phyloP scores from a whole-genome alignment of 2,329 filamentous ascomycete species.

The Aspergillus tubingensis region DNA sequence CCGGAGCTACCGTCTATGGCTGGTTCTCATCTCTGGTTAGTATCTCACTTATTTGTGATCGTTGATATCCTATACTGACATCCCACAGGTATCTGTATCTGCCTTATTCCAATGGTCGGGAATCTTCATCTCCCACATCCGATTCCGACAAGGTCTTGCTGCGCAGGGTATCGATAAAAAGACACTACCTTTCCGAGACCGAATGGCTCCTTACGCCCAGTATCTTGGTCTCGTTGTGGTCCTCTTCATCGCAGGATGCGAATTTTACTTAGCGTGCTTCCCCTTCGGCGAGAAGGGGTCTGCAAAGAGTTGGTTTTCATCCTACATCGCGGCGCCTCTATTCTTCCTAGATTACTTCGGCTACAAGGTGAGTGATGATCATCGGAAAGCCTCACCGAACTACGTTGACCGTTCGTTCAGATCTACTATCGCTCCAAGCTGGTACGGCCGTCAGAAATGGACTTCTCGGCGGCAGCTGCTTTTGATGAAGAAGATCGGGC shows the following conservation, averaged over 20 bases:
- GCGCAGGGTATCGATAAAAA: constrained; percentile 29
- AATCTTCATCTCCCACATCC: constrained; percentile 30
- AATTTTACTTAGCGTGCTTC: constrained; percentile 36
- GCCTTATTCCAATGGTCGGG: constrained; percentile 33
- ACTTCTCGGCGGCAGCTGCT: constrained; percentile 24
- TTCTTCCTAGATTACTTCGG: constrained; percentile 33
- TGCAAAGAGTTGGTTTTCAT: constrained; percentile 35
- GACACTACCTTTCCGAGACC: constrained; percentile 28
- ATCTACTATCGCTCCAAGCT: constrained; percentile 20
- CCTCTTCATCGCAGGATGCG: constrained; percentile 32
- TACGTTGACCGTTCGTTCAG: constrained; percentile 18
- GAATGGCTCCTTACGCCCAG: constrained; percentile 29
- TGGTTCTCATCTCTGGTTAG: constrained; percentile 37
- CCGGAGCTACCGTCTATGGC: constrained; percentile 30
- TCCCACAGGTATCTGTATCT: constrained; percentile 29
- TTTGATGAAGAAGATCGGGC: constrained; percentile 28
- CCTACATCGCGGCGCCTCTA: constrained; percentile 35
- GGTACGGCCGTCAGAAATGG: constrained; percentile 25
- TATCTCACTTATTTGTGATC: no score
- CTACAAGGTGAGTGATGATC: constrained; percentile 22
- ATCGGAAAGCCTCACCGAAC: not conserved
- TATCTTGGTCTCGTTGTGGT: constrained; percentile 29
- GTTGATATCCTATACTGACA: not conserved
- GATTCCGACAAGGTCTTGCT: constrained; percentile 30
- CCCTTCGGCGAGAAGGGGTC: constrained; percentile 34